Conservation (phyloP, 768 basidiomycete species). For the Ephemerocybe angulata region DNA sequence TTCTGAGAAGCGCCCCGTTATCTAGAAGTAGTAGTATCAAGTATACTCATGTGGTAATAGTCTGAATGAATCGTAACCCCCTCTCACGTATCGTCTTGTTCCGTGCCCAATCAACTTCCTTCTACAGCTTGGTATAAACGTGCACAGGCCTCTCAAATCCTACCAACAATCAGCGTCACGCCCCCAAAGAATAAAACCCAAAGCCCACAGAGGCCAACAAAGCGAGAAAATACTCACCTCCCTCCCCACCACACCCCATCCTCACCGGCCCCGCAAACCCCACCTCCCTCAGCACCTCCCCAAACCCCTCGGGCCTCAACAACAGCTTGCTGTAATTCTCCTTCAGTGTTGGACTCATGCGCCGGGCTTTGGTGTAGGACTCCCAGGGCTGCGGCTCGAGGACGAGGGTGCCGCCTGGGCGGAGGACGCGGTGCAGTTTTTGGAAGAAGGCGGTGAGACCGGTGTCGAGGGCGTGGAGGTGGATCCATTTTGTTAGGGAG, state of each 20-base stretch:
- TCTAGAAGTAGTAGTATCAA: too few species aligned
- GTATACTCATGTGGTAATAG: too few species aligned
- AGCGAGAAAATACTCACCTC: too few species aligned
- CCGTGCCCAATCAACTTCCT: too few species aligned
- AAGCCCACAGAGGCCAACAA: too few species aligned
- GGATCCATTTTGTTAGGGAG: constrained; percentile 91
- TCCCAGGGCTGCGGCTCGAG: constrained; percentile 87
- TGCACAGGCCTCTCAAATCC: too few species aligned
- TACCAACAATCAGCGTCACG: too few species aligned
- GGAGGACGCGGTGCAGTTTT: constrained; percentile 53
- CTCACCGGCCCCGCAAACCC: constrained; percentile 55
- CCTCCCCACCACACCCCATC: constrained; percentile 32
- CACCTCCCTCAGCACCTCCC: constrained; percentile 45
- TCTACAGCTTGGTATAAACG: too few species aligned
- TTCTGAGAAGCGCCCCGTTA: too few species aligned
- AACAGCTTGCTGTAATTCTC: constrained; percentile 54
- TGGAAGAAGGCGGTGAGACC: constrained; percentile 68
- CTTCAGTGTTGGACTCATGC: constrained; percentile 61
- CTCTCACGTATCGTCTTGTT: too few species aligned
- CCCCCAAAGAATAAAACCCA: too few species aligned
- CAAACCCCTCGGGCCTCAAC: constrained; percentile 65
- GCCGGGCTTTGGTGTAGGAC: constrained; percentile 73
- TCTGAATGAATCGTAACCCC: too few species aligned
- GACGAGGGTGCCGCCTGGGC: constrained; percentile 63
- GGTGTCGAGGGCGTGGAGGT: constrained; percentile 75